phyloP scores from a whole-genome alignment of 2,329 filamentous ascomycete species.

The Sclerotinia minor region DNA sequence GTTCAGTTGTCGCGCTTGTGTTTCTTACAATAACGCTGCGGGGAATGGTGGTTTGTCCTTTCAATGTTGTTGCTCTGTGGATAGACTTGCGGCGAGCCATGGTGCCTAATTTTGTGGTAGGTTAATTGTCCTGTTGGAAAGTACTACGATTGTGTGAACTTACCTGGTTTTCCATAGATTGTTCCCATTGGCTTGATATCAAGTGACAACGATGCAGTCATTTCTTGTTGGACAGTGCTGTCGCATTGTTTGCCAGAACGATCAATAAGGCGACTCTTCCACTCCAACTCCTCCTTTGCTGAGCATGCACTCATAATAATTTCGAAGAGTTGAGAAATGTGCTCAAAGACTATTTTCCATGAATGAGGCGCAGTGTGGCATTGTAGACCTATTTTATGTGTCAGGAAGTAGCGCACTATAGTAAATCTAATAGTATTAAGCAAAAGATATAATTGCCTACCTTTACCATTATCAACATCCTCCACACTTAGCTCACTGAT shows the following conservation, averaged over 20 bases:
- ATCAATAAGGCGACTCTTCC: slow-evolving; percentile 67
- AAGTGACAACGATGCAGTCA: slow-evolving; percentile 65
- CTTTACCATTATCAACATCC: slow-evolving; percentile 72
- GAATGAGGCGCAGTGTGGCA: slow-evolving; percentile 84
- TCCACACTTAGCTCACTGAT: slow-evolving; percentile 67
- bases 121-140: neutral
- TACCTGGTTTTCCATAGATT: slow-evolving; percentile 72
- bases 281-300: slow-evolving; percentile 73
- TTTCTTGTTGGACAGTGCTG: slow-evolving; percentile 48
- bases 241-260: slow-evolving; percentile 52
- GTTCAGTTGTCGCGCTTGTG: slow-evolving; percentile 67
- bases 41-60: slow-evolving; percentile 62
- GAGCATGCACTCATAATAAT: slow-evolving; percentile 86
- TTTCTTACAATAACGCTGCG: slow-evolving; percentile 85
- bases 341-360: slow-evolving; percentile 89
- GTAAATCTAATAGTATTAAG: neutral
- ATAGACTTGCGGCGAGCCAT: slow-evolving; percentile 72
- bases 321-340: slow-evolving; percentile 75
- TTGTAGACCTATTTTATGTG: slow-evolving; percentile 64
- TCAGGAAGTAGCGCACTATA: neutral
- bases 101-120: slow-evolving; percentile 48
- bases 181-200: slow-evolving; percentile 73
- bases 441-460: slow-evolving; percentile 44
- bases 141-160: slow-evolving; percentile 24
- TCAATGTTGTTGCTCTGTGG: slow-evolving; percentile 71